Percentiles rank a stretch among this genome's conserved stretches.
phyloP scores from a whole-genome alignment of 2,329 filamentous ascomycete species.

The Monosporascus sp. region DNA sequence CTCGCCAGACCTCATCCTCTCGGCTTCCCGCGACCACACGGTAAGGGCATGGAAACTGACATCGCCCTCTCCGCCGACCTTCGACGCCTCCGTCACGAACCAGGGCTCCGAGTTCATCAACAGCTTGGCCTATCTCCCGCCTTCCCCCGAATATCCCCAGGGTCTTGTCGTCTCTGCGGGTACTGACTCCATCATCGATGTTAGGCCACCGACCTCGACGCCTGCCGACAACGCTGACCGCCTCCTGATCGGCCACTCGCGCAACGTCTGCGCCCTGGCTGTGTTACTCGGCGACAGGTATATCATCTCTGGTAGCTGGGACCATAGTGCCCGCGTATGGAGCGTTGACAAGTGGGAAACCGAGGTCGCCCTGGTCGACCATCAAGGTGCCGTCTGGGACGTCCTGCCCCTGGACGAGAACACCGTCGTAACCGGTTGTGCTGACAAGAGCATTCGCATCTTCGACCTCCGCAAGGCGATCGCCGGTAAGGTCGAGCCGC shows the following conservation, averaged over 20 bases:
- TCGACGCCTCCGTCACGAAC: constrained; percentile 71
- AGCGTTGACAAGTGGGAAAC: constrained; percentile 79
- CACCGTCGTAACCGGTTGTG: constrained; percentile 84
- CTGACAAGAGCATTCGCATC: constrained; percentile 83
- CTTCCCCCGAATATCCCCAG: constrained; percentile 63
- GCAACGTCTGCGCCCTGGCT: constrained; percentile 85
- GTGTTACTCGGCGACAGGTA: constrained; percentile 66
- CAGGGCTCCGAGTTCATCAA: constrained; percentile 87
- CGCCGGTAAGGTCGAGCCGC: constrained; percentile 45
- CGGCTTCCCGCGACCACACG: constrained; percentile 86
- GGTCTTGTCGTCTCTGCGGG: constrained; percentile 85
- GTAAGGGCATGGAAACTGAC: constrained; percentile 79
- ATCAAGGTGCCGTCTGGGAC: constrained; percentile 79
- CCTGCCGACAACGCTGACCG: constrained; percentile 76
- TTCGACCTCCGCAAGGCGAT: constrained; percentile 66
- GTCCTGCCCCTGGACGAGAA: constrained; percentile 76
- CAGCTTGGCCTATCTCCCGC: constrained; percentile 68
- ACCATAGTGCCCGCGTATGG: constrained; percentile 84
- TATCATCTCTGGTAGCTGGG: constrained; percentile 92
- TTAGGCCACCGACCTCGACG: constrained; percentile 63
- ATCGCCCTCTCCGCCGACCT: constrained; percentile 60
- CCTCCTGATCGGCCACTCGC: constrained; percentile 76
- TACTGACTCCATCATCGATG: constrained; percentile 89
- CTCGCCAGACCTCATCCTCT: constrained; percentile 64
- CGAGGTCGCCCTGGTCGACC: constrained; percentile 65